Conservation (phyloP, 352 stramenopile species). For the Phytophthora parvispora region DNA sequence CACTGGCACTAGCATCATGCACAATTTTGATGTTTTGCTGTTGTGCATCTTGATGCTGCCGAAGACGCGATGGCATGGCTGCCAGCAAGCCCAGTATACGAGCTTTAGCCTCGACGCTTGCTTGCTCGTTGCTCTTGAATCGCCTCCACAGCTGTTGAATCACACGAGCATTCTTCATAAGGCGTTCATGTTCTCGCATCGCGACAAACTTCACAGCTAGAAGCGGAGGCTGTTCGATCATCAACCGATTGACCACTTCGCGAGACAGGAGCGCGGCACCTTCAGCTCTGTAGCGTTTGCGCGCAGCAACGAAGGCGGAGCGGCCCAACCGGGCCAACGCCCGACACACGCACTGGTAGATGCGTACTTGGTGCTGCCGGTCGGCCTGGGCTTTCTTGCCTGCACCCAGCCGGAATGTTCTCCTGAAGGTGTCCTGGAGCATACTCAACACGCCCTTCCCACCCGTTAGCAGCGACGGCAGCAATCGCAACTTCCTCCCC, state of each 20-base stretch:
- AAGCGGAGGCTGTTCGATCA: slow-evolving; percentile 7
- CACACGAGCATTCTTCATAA: background rate
- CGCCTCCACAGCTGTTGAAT: slow-evolving; percentile 43
- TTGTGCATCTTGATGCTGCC: slow-evolving; percentile 17
- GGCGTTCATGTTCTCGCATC: slow-evolving; percentile 8
- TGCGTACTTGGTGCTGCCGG: slow-evolving; percentile 13
- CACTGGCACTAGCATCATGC: slow-evolving; percentile 10
- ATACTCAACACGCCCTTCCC: slow-evolving; percentile 20
- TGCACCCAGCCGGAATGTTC: slow-evolving; percentile 12
- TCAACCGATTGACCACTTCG: slow-evolving; percentile 8
- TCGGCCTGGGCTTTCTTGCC: slow-evolving; percentile 14
- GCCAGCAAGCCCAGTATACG: slow-evolving; percentile 37
- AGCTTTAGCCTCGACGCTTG: slow-evolving; percentile 25
- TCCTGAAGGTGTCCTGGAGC: slow-evolving; percentile 20
- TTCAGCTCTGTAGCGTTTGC: slow-evolving; percentile 21
- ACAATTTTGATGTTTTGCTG: slow-evolving; percentile 8
- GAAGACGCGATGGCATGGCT: slow-evolving; percentile 21
- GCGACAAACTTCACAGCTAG: slow-evolving; percentile 7
- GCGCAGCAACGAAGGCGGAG: slow-evolving; percentile 14
- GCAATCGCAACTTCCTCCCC: slow-evolving; percentile 9
- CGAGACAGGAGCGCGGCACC: slow-evolving; percentile 8
- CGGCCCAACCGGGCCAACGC: slow-evolving; percentile 28
- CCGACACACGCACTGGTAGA: slow-evolving; percentile 26
- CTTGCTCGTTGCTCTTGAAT: slow-evolving; percentile 14
- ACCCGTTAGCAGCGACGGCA: slow-evolving; percentile 16